Base-by-base conservation (phyloP, 441 rosid genomes). In the Populus hybrid region DNA sequence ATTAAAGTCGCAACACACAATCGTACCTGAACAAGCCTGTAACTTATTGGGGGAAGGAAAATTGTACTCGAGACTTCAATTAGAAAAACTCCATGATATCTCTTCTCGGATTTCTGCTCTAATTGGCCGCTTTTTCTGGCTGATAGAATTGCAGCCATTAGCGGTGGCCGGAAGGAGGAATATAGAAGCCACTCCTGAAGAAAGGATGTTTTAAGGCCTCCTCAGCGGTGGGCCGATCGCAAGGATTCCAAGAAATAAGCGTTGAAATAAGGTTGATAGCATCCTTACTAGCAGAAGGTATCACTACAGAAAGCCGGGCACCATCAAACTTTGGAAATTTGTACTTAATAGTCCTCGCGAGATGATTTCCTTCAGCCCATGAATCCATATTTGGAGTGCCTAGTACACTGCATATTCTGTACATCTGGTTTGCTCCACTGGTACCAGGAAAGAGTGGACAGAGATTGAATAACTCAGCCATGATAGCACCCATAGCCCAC, bases 401-500 rank as follows among this genome's bases (percentile, higher is more conserved):
- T 72, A 93, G 82, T 53, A 92, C 92, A 76, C 87, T 84, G 86
- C 99, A 96, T 83, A 96, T 93, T 88, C 92, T 96, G 80, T 87
- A 90, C 78, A 96, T 92, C 87, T 96, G 97, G 89, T 96, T 95
- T 66, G 92, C 96, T 82, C 94, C 99, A 78, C 98, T 77, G 76
- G 86, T 85, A 72, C 99, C 99, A 6, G 99, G 98, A 66, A 94
- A 94, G 66, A 96, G 98, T 73, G 99, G 99, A 74, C 90, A 89
- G 12, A 96, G 89, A 72, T 89, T 81, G 71, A 96, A 84, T 81
- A 96, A 71, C 81, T 96, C 98, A 21, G 98, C 94, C 91, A 96
- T 89, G 61, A 94, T 94, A 72, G 99, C 99, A 53, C 99, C 97
- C 98, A 96, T 94, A 12, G 98, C 98, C 98, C 99, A 96, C 97